Base-by-base conservation (phyloP, 2,329 filamentous ascomycete genomes). In the Eutypella sp. region DNA sequence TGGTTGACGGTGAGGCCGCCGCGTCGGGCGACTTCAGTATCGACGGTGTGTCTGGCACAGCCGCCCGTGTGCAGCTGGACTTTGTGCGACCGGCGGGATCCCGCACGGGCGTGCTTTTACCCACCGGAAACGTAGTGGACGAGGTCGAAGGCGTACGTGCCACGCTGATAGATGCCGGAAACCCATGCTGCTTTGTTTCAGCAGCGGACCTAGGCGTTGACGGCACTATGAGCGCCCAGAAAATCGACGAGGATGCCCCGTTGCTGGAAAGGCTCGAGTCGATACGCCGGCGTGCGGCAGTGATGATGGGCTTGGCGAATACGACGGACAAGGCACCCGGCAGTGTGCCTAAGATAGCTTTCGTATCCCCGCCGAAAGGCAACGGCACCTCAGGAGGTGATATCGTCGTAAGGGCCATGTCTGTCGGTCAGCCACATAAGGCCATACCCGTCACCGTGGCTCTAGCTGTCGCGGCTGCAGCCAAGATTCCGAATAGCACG, bases 361-460 rank as follows among this genome's bases (percentile, higher is more conserved):
- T 76, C 4, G 64, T 76, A 9, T 71, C 64, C 0, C 59, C 56
- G 13, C 44, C 52, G 9, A 55, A 57, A 3, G 34, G 40, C 4
- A 48, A 48, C 8, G 42, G 41, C 13, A 25, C n/a, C n/a, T n/a
- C n/a, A n/a, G 6, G 5, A 7, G 29, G 29, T 15, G 16, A 33
- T n/a, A n/a, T 33, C 11, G 29, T 33, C 11, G 29, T 33, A n/a
- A 33, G 29, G 13, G 74, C 74, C 5, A 42, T 78, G 60, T 66
- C 71, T 52, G 58, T 77, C 66, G 56, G 72, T 4, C 69, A 72
- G 50, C 63, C 69, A 4, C 70, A 73, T 50, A 71, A 67, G 54
- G 68, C 69, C 1, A 61, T 68, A 9, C 70, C 69, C 4, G 54
- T 71, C 40, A 71, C 69, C 4, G 53, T 72, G 23, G 66, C 66